These are phyloP conservation scores for Flaveria robusta DNA, from an alignment of 129 eudicot species.

Conservation along the genomic window DNA sequence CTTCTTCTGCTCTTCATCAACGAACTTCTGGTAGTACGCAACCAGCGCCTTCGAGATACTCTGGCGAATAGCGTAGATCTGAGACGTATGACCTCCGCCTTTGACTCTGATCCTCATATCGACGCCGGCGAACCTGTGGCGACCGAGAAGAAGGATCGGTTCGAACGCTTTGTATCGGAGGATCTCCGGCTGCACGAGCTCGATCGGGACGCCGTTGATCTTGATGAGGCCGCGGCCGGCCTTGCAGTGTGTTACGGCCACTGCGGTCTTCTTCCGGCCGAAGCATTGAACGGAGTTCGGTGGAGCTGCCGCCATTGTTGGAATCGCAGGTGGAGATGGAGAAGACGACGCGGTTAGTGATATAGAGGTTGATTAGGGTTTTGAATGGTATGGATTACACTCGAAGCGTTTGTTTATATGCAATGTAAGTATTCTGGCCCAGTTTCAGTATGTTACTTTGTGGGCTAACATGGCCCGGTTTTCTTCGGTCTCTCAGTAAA, in stretches of 20 bases:
- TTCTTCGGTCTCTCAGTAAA: too few species aligned
- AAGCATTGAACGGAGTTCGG: conserved; percentile 17
- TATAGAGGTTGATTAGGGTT: conserved; percentile 16
- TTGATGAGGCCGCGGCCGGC: conserved; percentile 17
- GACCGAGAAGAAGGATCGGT: conserved; percentile 21
- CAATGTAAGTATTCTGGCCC: neutral
- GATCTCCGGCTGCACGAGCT: conserved; percentile 22
- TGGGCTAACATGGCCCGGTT: neutral
- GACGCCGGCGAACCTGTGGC: conserved; percentile 18
- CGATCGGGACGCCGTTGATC: conserved; percentile 23
- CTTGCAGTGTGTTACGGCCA: conserved; percentile 27
- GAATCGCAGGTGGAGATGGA: neutral
- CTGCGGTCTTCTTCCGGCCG: conserved; percentile 29
- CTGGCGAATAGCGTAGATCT: conserved; percentile 18
- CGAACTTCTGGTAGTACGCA: conserved; percentile 21
- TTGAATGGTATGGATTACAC: neutral
- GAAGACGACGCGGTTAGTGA: neutral
- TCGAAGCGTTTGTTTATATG: neutral
- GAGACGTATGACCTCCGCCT: conserved; percentile 10
- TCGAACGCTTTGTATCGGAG: conserved; percentile 22
- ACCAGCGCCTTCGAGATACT: conserved; percentile 7
- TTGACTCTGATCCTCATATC: conserved; percentile 16
- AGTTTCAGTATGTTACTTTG: neutral
- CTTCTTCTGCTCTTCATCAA: conserved; percentile 22
- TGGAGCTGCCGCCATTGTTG: conserved; percentile 17